Evolutionary conservation across 1,284 basidiomycete species (phyloP).

Genomic region (Hortiboletus rubellus): DNA sequence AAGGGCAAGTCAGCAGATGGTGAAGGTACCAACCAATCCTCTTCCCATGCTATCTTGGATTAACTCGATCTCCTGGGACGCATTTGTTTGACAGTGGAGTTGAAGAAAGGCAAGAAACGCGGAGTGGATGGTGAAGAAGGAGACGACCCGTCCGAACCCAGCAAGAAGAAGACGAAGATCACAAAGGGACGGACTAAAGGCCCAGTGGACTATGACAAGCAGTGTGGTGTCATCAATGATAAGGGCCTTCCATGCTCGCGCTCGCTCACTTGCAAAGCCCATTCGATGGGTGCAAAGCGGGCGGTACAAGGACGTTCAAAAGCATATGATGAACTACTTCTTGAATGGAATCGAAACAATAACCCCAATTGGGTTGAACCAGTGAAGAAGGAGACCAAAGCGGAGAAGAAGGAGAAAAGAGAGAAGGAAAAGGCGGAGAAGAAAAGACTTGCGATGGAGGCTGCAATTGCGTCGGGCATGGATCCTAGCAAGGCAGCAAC

Average conservation of each 20-base stretch:
- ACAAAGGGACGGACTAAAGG: constrained; percentile 79
- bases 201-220: constrained; percentile 88
- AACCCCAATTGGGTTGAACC: constrained; percentile 96
- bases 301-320: constrained; percentile 86
- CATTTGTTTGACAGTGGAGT: constrained; percentile 23
- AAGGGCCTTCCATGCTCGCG: constrained; percentile 94
- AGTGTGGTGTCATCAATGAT: constrained; percentile 98
- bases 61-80: constrained; percentile 6
- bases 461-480: constrained; percentile 59
- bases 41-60: constrained; percentile 5
- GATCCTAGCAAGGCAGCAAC: constrained; percentile 44
- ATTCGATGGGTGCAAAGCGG: constrained; percentile 96
- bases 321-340: constrained; percentile 82
- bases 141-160: constrained; percentile 57
- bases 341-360: constrained; percentile 91
- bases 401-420: constrained; percentile 77
- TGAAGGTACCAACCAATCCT: constrained; percentile 36
- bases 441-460: constrained; percentile 67
- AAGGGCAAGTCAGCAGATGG: constrained; percentile 44
- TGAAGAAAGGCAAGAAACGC: constrained; percentile 62
- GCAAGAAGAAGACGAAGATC: constrained; percentile 77
- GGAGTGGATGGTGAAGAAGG: constrained; percentile 66
- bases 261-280: constrained; percentile 96
- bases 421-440: constrained; percentile 77
- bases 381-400: constrained; percentile 79